Evolutionary conservation across 2,329 filamentous ascomycete genomes (phyloP), one percentile per base, ranked within the genome.

Genomic region (Pseudocercospora macadamiae): DNA sequence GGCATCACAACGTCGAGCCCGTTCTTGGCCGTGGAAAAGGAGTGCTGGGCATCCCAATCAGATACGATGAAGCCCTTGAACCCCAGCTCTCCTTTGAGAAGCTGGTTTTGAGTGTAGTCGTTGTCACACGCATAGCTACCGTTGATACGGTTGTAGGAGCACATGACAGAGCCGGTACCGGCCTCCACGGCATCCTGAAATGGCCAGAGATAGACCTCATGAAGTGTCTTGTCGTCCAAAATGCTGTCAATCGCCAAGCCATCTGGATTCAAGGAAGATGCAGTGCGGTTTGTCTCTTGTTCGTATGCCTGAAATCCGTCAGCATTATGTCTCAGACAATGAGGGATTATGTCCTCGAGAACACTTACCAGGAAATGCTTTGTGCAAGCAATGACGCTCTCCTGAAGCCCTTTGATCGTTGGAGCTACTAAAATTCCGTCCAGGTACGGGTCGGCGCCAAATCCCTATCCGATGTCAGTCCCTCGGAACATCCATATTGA

Each of bases 111-210:
- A 3, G 78, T 73, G 47, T 82, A 77, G 59, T 83, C 81, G 73
- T 87, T 89, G 68, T 86, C 82, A 71, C 88, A 90, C 4, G 81
- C 82, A 74, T 86, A 89, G n/a, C 83, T 86, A 62, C 85, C 84
- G 73, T 90, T 89, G 69, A 89, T 76, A 71, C 86, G 86, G 70
- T 89, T 87, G 74, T 90, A 90, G 16, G 84, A 86, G 75, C 88
- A 90, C 88, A 90, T 90, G 48, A 89, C 74, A 2, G 82, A 81
- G 1, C 42, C 42, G 9, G 42, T 45, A n/a, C 79, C 79, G 30
- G 79, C 79, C 23, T 75, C 74, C 23, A 81, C 74, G n/a, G 79
- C 79, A 61, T 81, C 79, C 3, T 78, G 78, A 57, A 81, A 81
- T 1, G 79, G 79, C 72, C 71, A 70, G 4, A 66, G 59, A 54